A percentile compares a stretch with the other conserved stretches of the same genome.
These are phyloP conservation scores for Circinella umbellata DNA, from an alignment of 371 early-diverging fungal species.

Conservation along the genomic window DNA sequence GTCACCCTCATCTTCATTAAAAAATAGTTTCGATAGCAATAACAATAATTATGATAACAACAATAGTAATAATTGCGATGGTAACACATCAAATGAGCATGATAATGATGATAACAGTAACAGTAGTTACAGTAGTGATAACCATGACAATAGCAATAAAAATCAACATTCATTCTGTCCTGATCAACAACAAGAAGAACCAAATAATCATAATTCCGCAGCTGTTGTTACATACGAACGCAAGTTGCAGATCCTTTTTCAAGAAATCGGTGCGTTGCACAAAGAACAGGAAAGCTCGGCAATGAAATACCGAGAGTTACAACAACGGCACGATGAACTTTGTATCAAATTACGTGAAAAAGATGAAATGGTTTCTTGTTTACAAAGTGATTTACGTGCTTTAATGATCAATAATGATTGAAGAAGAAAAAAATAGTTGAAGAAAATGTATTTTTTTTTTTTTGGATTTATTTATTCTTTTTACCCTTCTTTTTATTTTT, in stretches of 20 bases:
- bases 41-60: background rate
- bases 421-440: background rate
- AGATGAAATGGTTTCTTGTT: conserved; percentile 8
- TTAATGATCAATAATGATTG: background rate
- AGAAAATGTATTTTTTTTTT: no score
- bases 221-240: conserved; percentile 4
- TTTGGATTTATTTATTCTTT: conserved; percentile 12
- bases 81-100: background rate
- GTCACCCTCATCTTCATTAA: background rate
- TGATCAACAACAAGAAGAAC: no score
- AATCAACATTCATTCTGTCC: no score
- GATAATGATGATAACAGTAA: background rate
- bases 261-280: conserved; percentile 8
- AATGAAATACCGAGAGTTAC: background rate
- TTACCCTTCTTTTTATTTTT: conserved; percentile 18
- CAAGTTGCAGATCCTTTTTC: conserved; percentile 12
- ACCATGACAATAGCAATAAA: background rate
- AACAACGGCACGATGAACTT: conserved; percentile 4
- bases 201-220: no score
- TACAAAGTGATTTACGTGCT: conserved; percentile 6
- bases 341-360: background rate
- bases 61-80: no score
- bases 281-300: background rate
- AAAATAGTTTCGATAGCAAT: background rate
- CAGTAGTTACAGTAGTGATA: background rate